Evolutionary conservation across 2,329 filamentous ascomycete genomes (phyloP).

Genomic region (Aspergillus aculeatinus): DNA sequence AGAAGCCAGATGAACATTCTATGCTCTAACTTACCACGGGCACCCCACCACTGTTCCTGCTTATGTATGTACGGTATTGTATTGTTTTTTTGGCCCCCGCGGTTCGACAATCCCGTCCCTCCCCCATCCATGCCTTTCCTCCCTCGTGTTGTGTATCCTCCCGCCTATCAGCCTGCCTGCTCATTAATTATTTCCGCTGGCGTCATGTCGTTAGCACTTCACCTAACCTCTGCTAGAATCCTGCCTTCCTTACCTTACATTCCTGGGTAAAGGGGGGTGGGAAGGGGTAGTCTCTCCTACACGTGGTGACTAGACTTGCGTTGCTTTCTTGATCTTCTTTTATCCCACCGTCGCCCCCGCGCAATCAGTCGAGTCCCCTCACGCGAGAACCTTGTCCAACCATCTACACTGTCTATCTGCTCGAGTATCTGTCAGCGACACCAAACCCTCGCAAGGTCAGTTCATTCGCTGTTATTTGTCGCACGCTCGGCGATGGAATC

Average conservation of each 20-base stretch:
- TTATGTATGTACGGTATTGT: not conserved
- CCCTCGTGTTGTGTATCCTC: not conserved
- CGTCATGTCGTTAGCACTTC: slow-evolving; percentile 3
- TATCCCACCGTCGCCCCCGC: not conserved
- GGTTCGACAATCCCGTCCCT: not conserved
- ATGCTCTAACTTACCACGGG: not conserved
- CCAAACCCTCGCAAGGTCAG: not conserved
- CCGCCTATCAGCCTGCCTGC: not conserved
- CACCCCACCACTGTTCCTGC: too few relatives aligned
- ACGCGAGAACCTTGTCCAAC: not conserved
- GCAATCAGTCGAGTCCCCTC: not conserved
- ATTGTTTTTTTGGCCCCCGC: not conserved
- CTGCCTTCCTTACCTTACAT: not conserved
- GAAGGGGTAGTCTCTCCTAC: not conserved
- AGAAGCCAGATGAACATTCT: not conserved
- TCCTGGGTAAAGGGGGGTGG: not conserved
- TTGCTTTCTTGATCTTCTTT: not conserved
- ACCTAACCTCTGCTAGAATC: not conserved
- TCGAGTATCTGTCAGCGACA: not conserved
- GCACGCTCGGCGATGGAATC: not conserved
- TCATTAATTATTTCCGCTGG: not conserved
- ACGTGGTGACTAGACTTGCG: slow-evolving; percentile 1
- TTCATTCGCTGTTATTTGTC: not conserved
- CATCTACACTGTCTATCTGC: not conserved
- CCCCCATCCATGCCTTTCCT: not conserved